These are phyloP conservation scores for Nemania bipapillata DNA, from an alignment of 2,329 filamentous ascomycete genomes.

Conservation along the genomic window DNA sequence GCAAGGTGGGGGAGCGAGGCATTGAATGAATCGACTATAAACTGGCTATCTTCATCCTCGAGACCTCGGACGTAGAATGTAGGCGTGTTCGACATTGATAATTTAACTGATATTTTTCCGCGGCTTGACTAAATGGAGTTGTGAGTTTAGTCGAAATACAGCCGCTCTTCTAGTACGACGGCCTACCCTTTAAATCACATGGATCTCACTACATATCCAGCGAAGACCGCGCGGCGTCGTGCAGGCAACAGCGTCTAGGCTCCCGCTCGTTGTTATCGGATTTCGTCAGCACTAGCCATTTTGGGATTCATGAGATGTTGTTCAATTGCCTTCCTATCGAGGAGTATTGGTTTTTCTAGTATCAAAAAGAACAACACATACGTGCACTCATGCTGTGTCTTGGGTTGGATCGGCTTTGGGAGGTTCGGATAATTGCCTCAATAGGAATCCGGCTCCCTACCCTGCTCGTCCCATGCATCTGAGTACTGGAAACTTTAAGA, in stretches of 20 bases:
- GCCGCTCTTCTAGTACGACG: neutral
- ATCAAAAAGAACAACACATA: neutral
- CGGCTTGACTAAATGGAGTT: neutral
- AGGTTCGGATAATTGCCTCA: conserved; percentile 29
- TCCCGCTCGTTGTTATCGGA: neutral
- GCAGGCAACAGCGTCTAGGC: conserved; percentile 17
- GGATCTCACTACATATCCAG: neutral
- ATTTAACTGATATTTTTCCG: neutral
- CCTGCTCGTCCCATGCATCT: too few relatives aligned
- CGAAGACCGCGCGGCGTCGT: neutral
- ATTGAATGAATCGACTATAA: conserved; percentile 37
- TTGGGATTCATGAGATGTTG: neutral
- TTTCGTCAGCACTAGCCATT: neutral
- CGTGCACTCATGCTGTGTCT: neutral
- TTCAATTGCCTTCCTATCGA: neutral
- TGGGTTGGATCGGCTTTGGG: neutral
- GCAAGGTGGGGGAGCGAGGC: conserved; percentile 35
- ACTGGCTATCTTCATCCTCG: conserved; percentile 28
- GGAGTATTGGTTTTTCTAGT: neutral
- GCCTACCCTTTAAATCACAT: neutral
- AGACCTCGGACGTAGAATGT: conserved; percentile 31
- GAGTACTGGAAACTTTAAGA: too few relatives aligned
- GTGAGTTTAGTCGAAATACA: neutral
- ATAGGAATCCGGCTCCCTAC: neutral
- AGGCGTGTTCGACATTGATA: conserved; percentile 18